A percentile compares a stretch with the other conserved stretches of the same genome.
Conservation (phyloP, 192 early-diverging fungal genomes). For the Blastocladiella britannica region DNA sequence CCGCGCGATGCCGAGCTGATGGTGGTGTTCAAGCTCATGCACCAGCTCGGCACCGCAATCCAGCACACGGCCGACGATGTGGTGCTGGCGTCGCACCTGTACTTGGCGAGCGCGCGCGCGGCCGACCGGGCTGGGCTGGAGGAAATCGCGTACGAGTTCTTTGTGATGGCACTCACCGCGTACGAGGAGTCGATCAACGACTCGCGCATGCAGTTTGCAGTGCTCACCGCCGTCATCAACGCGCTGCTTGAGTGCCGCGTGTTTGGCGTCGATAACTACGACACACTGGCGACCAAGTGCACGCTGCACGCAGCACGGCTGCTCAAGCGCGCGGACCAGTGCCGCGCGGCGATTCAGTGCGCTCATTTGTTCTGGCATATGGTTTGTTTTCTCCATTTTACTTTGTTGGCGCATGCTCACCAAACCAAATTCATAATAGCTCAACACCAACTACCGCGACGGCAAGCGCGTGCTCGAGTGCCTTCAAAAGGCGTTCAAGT, state of each 20-base stretch:
- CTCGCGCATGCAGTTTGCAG: conserved; percentile 72
- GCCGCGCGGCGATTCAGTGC: conserved; percentile 58
- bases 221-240: conserved; percentile 69
- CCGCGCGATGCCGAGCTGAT: neutral
- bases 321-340: conserved; percentile 87
- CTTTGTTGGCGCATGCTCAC: neutral
- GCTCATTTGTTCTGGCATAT: conserved; percentile 83
- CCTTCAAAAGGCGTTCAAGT: conserved; percentile 82
- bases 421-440: too few relatives aligned
- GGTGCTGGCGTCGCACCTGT: conserved; percentile 42
- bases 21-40: conserved; percentile 62
- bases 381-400: conserved; percentile 1
- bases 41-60: conserved; percentile 58
- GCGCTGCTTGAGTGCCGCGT: conserved; percentile 62
- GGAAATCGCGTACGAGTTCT: conserved; percentile 91
- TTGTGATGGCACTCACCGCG: conserved; percentile 80
- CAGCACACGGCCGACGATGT: conserved; percentile 32
- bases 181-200: conserved; percentile 94
- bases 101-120: conserved; percentile 62
- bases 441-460: conserved; percentile 42
- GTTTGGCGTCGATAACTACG: conserved; percentile 80
- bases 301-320: conserved; percentile 74
- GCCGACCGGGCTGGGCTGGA: conserved; percentile 74
- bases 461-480: conserved; percentile 75
- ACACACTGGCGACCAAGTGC: conserved; percentile 78